Conservation (phyloP, 257 asterid species). For the Jaltomata sinuosa region DNA sequence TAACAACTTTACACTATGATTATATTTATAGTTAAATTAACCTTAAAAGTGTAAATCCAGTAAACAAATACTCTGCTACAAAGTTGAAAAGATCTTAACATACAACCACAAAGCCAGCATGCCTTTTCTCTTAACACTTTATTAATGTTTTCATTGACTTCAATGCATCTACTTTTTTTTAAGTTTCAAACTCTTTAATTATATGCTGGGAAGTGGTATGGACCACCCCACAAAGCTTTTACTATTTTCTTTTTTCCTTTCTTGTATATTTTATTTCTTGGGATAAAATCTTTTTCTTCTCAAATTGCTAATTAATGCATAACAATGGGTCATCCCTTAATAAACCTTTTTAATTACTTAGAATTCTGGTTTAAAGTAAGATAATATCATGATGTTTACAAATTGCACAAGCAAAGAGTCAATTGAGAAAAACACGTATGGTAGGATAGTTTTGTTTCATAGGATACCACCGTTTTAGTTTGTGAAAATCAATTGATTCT, state of each 20-base stretch:
- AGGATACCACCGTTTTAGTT: too few relatives aligned
- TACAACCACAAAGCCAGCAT: conserved; percentile 2
- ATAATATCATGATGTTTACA: neutral
- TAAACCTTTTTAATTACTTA: neutral
- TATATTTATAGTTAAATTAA: neutral
- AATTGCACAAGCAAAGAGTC: neutral
- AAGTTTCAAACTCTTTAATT: conserved; percentile 3
- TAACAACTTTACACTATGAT: neutral
- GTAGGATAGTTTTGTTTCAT: neutral
- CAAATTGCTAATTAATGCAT: neutral
- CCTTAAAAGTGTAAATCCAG: neutral
- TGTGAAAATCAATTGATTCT: too few relatives aligned
- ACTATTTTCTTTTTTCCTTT: neutral
- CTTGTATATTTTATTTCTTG: neutral
- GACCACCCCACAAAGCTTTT: neutral
- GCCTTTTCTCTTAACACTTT: neutral
- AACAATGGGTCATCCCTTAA: neutral
- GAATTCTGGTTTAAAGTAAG: neutral
- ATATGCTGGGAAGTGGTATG: neutral
- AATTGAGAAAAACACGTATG: neutral
- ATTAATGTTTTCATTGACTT: conserved; percentile 10
- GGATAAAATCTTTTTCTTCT: neutral
- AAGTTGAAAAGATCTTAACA: neutral
- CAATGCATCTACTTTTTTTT: neutral
- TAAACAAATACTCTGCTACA: neutral